phyloP scores from a whole-genome alignment of 2,329 filamentous ascomycete species.

The Hypoxylon rubiginosum region DNA sequence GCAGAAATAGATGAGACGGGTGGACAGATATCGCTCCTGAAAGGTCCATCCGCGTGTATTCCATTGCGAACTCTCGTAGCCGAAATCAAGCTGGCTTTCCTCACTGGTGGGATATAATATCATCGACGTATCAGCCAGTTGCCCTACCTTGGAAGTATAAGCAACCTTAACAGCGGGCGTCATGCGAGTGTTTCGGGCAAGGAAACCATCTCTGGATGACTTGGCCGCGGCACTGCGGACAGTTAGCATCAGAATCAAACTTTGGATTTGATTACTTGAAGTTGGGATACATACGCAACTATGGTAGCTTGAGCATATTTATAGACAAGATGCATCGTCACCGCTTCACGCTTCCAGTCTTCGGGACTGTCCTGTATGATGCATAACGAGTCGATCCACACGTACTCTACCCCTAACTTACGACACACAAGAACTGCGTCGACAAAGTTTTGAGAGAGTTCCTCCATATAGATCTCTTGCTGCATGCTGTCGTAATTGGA shows the following conservation, averaged over 20 bases:
- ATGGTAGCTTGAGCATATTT: constrained; percentile 4
- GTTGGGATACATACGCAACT: constrained; percentile 3
- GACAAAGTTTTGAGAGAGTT: constrained; percentile 1
- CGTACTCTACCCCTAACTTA: not conserved
- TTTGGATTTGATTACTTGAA: not conserved
- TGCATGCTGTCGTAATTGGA: not conserved
- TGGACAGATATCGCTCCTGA: constrained; percentile 10
- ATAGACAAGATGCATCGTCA: not conserved
- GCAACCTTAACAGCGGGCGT: constrained; percentile 3
- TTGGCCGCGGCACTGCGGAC: constrained; percentile 2
- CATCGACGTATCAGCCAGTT: not conserved
- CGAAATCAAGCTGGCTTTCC: not conserved
- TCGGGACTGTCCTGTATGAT: not conserved
- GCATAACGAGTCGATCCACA: not conserved
- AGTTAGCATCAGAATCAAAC: not conserved
- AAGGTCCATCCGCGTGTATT: constrained; percentile 13
- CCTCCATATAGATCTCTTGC: not conserved
- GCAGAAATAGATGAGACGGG: constrained; percentile 13
- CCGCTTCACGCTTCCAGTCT: not conserved
- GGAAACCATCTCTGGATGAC: constrained; percentile 6
- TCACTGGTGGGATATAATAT: not conserved
- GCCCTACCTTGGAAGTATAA: not conserved
- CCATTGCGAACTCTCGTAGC: not conserved
- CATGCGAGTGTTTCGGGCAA: constrained; percentile 5
- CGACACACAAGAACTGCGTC: constrained; percentile 4